These are phyloP conservation scores for Lipomyces spencermartinsiae DNA, from an alignment of 805 yeast genomes.

Conservation along the genomic window DNA sequence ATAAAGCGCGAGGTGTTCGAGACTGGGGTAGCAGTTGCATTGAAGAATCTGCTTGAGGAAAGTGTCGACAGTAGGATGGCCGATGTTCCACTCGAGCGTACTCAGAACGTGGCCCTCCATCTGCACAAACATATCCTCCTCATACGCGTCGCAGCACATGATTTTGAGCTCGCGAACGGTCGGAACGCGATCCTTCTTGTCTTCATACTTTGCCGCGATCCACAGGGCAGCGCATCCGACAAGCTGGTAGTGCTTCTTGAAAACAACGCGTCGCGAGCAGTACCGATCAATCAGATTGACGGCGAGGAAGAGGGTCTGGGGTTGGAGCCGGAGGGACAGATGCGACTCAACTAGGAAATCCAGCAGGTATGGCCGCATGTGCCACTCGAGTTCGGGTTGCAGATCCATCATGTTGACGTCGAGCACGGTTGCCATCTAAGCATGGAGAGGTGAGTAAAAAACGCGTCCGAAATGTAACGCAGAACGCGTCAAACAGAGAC, in stretches of 20 bases:
- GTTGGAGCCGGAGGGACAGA: constrained; percentile 66
- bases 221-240: constrained; percentile 92
- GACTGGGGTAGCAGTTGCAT: constrained; percentile 27
- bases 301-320: constrained; percentile 69
- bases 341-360: constrained; percentile 76
- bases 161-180: constrained; percentile 72
- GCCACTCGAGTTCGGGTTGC: constrained; percentile 85
- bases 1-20: constrained; percentile 45
- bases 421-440: constrained; percentile 48
- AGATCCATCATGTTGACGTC: constrained; percentile 70
- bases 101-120: constrained; percentile 78
- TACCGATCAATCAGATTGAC: constrained; percentile 86
- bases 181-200: constrained; percentile 77
- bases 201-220: constrained; percentile 87
- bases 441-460: no score
- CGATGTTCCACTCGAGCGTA: constrained; percentile 74
- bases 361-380: constrained; percentile 73
- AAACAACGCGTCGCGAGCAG: constrained; percentile 83
- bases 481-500: background rate
- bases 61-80: constrained; percentile 64
- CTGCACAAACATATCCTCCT: constrained; percentile 66
- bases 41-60: constrained; percentile 46
- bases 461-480: background rate
- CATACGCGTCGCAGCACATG: constrained; percentile 71
- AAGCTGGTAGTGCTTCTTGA: constrained; percentile 84